These are phyloP conservation scores for Aspergillus nomiae DNA, from an alignment of 2,329 filamentous ascomycete species.

Conservation along the genomic window DNA sequence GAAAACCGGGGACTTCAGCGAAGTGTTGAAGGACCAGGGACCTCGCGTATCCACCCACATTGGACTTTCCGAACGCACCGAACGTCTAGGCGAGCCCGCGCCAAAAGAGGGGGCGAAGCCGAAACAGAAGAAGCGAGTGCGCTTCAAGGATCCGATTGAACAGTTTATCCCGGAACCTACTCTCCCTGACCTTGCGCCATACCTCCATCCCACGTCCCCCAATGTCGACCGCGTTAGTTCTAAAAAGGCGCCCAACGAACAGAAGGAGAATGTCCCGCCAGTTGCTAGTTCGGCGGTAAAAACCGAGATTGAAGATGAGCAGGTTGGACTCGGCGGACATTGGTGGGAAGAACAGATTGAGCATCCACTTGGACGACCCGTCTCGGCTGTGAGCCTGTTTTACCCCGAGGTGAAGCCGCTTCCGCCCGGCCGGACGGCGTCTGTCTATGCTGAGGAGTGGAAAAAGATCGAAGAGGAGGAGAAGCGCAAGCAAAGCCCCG, in stretches of 20 bases:
- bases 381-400: slow-evolving; percentile 36
- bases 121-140: slow-evolving; percentile 10
- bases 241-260: slow-evolving; percentile 3
- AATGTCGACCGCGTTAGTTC: background rate
- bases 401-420: slow-evolving; percentile 22
- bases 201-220: slow-evolving; percentile 11
- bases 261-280: slow-evolving; percentile 22
- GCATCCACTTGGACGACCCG: slow-evolving; percentile 25
- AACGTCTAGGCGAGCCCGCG: background rate
- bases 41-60: background rate
- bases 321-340: slow-evolving; percentile 16
- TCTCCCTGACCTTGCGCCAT: slow-evolving; percentile 12
- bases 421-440: slow-evolving; percentile 30
- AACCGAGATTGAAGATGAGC: background rate
- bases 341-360: slow-evolving; percentile 25
- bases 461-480: slow-evolving; percentile 28
- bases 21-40: background rate
- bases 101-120: background rate
- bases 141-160: slow-evolving; percentile 16
- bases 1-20: background rate
- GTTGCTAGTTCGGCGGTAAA: background rate
- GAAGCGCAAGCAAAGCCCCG: slow-evolving; percentile 21
- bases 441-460: slow-evolving; percentile 32
- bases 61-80: background rate
- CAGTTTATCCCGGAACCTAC: background rate